Conservation (phyloP, 169 alveolate genomes). For the Eimeria praecox region DNA sequence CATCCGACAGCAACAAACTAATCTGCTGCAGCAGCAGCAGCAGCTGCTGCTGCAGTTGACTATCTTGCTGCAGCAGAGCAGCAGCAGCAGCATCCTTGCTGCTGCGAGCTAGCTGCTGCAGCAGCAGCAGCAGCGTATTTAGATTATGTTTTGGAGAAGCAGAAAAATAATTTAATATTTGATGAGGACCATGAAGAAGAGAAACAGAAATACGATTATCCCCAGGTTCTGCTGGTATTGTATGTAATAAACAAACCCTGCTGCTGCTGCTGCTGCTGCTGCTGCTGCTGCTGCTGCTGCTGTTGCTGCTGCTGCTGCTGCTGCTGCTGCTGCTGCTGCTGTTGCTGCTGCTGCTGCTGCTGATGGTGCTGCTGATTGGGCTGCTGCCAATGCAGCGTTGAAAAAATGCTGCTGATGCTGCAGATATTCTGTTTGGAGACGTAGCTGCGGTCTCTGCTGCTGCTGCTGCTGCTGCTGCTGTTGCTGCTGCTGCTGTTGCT, state of each 20-base stretch:
- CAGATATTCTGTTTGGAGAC: not conserved
- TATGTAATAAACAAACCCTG: not conserved
- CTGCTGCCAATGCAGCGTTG: too few species aligned
- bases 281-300: constrained; percentile 6
- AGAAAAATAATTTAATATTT: not conserved
- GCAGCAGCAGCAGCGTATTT: constrained; percentile 4
- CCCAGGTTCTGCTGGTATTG: constrained; percentile 15
- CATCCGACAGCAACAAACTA: not conserved
- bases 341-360: too few species aligned
- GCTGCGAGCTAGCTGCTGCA: constrained; percentile 25
- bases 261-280: constrained; percentile 33
- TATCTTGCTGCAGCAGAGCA: constrained; percentile 21
- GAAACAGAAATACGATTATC: not conserved
- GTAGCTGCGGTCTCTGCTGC: too few species aligned
- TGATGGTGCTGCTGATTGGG: too few species aligned
- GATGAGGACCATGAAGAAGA: not conserved
- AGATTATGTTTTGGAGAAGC: not conserved
- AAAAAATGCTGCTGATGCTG: not conserved
- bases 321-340: not conserved
- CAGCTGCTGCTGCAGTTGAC: constrained; percentile 17
- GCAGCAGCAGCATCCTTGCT: constrained; percentile 36
- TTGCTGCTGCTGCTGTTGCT: not conserved
- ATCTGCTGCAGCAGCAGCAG: constrained; percentile 52
- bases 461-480: not conserved
- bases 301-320: constrained; percentile 7